Base-by-base conservation (phyloP, 2,329 filamentous ascomycete species). In the Chalaropsis thielavioides region DNA sequence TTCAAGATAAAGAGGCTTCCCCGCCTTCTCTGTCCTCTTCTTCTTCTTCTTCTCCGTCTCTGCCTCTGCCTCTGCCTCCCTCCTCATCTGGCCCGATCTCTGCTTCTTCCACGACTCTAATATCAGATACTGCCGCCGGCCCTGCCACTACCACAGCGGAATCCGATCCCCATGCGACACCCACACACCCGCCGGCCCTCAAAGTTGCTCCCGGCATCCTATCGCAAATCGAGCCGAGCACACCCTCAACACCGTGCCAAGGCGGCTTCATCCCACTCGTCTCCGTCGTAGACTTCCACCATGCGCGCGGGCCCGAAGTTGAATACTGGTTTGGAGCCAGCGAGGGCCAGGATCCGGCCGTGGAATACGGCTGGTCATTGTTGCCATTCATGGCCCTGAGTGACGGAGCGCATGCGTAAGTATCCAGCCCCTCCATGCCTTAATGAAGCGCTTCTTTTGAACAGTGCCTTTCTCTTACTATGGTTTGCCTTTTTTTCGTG, bases 351-450 rank as follows among this genome's bases (percentile, higher is more conserved):
- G 91, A 96, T 75, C 90, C 92, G 11, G 88, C 88, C 2, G 79
- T 76, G 58, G 88, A 92, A 67, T 92, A 95, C 76, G 90, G 94
- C 72, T 99, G 94, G 94, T 82, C 86, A 35, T 76, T 96, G 70
- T 80, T 99, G 68, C 92, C 94, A 0, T 99, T 99, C 75, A 96
- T 97, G 90, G 94, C 94, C 31, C 77, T 99, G 72, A 94, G 90
- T 66, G 94, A 99, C 74, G 94, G 94, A 63, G 94, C 94, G 64
- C 94, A 99, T 79, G 86, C 91, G 86, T 94, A 80, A 77, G 87
- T 80, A 51, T 8, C 27, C 24, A 43, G 8, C 49, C 43, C 2
- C 40, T 64, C 8, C n/a, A 1, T 19, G 15, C 40, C 13, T n/a
- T 5, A 15, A 27, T n/a, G 15, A 17, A 38, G 2, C 40, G 63